phyloP scores from a whole-genome alignment of 169 alveolate genomes.

The Plasmodium sp. region DNA sequence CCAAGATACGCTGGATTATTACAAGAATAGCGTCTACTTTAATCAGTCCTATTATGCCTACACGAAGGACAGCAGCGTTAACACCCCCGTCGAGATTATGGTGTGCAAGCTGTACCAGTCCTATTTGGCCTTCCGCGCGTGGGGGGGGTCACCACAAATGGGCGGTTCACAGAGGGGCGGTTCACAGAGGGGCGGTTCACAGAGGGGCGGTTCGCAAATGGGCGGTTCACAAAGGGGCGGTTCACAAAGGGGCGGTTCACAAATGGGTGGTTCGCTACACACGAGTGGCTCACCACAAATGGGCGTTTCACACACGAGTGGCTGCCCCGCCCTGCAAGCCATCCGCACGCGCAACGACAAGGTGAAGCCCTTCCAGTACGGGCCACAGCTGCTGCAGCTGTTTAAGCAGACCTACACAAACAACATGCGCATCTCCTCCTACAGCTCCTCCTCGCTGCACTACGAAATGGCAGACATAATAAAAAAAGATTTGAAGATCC shows the following conservation, averaged over 20 bases:
- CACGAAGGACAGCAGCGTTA: slow-evolving; percentile 47
- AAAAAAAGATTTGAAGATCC: slow-evolving; percentile 63
- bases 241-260: too few species aligned
- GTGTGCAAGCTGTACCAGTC: slow-evolving; percentile 65
- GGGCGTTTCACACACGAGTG: not conserved
- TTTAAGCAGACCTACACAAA: slow-evolving; percentile 24
- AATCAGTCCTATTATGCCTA: slow-evolving; percentile 72
- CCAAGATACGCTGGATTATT: slow-evolving; percentile 22
- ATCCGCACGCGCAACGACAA: slow-evolving; percentile 11
- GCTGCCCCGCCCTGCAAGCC: not conserved
- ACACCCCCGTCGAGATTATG: slow-evolving; percentile 67
- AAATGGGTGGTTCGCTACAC: too few species aligned
- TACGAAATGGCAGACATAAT: slow-evolving; percentile 71
- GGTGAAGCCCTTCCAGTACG: slow-evolving; percentile 9
- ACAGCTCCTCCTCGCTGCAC: slow-evolving; percentile 59
- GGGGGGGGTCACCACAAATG: too few species aligned
- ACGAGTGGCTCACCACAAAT: not conserved
- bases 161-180: too few species aligned
- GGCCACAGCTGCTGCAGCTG: not conserved
- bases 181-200: too few species aligned
- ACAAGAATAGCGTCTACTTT: slow-evolving; percentile 40
- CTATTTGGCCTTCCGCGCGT: slow-evolving; percentile 23
- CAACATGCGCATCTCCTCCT: slow-evolving; percentile 38
- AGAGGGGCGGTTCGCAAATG: too few species aligned
- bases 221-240: too few species aligned